Evolutionary conservation across 139 green algal genomes (phyloP), one percentile per base, ranked within the genome.

Genomic region (Tetradesmus obliquus): DNA sequence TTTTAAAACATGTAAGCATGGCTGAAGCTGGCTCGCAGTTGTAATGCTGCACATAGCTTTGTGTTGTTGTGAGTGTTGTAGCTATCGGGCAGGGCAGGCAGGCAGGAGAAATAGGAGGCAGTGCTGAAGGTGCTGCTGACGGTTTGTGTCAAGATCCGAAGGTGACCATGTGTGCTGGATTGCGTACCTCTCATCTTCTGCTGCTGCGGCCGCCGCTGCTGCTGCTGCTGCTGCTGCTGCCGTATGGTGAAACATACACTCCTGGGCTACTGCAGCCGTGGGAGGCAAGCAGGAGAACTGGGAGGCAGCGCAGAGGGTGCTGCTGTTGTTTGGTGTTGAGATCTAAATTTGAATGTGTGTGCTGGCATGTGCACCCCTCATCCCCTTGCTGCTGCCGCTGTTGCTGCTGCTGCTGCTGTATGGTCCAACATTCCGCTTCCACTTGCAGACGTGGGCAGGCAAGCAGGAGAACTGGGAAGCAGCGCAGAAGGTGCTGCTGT

Each of bases 401-500:
- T 84, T 17, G 79, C 32, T 58, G 32, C 13, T 57, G 10, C 24
- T 22, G 7, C 13, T 84, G 79, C 79, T 85, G 80, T 66, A 12
- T 17, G 5, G 32, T 55, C 32, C 19, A 12, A 24, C 87, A 17
- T 5, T 55, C 72, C 62, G 55, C 72, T 85, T 22, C 53, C 58
- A 22, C 22, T 15, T 71, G 54, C 82, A 89, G 94, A 97, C 95
- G 19, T 98, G 96, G 96, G 88, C 87, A 3, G 96, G 96, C 87
- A 95, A 99, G 93, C 93, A 95, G 69, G 95, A 92, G 88, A 99
- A 99, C 93, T 92, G 95, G 55, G 92, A 88, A 20, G 72, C 69
- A 0, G 98, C 97, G 45, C 98, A 99, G 96, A 88, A 95, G n/a
- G 96, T 98, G 66, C 96, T 99, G 84, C 84, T 98, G 19, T 93